Percentiles rank a stretch among this genome's conserved stretches.
phyloP scores from a whole-genome alignment of 1,139 yeast species.

The Zygosaccharomyces pseudobailii region DNA sequence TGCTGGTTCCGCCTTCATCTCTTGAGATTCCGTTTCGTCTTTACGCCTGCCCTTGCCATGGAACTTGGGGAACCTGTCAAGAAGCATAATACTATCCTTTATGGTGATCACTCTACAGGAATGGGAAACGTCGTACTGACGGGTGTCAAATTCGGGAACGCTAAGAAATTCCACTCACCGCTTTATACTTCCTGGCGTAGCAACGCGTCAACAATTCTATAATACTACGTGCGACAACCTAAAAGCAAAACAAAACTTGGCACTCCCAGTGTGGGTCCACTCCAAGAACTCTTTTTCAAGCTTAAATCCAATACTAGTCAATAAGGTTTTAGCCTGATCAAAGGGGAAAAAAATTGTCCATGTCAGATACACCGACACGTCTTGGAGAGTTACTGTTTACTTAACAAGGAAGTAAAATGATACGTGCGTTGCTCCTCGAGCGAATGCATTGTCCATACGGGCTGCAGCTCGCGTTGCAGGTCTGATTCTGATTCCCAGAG shows the following conservation, averaged over 20 bases:
- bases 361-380: not conserved
- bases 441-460: not conserved
- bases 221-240: not conserved
- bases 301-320: not conserved
- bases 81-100: not conserved
- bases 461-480: not conserved
- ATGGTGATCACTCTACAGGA: not conserved
- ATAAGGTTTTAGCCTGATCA: not conserved
- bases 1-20: not conserved
- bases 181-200: not conserved
- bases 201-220: not conserved
- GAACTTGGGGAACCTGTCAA: conserved; percentile 2
- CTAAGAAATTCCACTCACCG: not conserved
- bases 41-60: not conserved
- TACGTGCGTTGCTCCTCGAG: not conserved
- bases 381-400: not conserved
- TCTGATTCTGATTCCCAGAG: not conserved
- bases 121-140: not conserved
- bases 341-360: not conserved
- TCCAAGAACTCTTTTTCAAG: not conserved
- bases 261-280: not conserved
- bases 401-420: not conserved
- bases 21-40: not conserved
- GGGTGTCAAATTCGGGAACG: not conserved
- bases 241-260: not conserved